These are phyloP conservation scores for Gonium pectorale DNA, from an alignment of 139 green algal genomes.

Conservation along the genomic window DNA sequence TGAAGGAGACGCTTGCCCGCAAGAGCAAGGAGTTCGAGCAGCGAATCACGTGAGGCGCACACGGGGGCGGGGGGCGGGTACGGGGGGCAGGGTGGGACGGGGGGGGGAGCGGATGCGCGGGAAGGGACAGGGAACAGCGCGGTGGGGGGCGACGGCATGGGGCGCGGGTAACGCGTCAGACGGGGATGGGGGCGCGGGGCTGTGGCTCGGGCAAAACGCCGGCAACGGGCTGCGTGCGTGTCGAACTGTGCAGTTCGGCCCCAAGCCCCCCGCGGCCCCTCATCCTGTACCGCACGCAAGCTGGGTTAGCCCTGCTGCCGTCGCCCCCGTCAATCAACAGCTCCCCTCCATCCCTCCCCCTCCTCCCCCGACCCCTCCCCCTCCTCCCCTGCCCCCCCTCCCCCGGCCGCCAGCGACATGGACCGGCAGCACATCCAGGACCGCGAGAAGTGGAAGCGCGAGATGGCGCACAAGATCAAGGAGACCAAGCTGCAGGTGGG, in stretches of 20 bases:
- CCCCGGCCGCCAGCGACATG: slow-evolving; percentile 66
- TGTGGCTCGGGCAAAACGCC: too few species aligned
- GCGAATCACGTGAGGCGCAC: slow-evolving; percentile 50
- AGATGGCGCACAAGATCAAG: slow-evolving; percentile 76
- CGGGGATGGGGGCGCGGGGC: too few species aligned
- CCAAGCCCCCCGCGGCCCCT: too few species aligned
- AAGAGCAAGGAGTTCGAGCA: slow-evolving; percentile 61
- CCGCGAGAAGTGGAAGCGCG: slow-evolving; percentile 83
- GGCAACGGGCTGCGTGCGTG: too few species aligned
- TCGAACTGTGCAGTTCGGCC: too few species aligned
- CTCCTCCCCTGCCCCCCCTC: background rate
- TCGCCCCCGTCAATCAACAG: too few species aligned
- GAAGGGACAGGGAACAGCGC: too few species aligned
- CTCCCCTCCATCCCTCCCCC: background rate
- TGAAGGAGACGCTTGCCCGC: slow-evolving; percentile 45
- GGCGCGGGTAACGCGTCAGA: too few species aligned
- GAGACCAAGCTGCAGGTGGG: slow-evolving; percentile 82
- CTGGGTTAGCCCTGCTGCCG: too few species aligned
- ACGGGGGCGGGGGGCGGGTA: background rate
- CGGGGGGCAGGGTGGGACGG: background rate
- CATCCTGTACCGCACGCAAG: too few species aligned
- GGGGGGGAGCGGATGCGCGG: background rate
- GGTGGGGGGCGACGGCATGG: too few species aligned
- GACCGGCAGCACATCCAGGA: slow-evolving; percentile 88
- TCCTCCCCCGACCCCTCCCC: background rate